Percentiles rank a stretch among this genome's conserved stretches.
Evolutionary conservation across 2,329 filamentous ascomycete genomes (phyloP).

Genomic region (Sporothrix dimorphospora): DNA sequence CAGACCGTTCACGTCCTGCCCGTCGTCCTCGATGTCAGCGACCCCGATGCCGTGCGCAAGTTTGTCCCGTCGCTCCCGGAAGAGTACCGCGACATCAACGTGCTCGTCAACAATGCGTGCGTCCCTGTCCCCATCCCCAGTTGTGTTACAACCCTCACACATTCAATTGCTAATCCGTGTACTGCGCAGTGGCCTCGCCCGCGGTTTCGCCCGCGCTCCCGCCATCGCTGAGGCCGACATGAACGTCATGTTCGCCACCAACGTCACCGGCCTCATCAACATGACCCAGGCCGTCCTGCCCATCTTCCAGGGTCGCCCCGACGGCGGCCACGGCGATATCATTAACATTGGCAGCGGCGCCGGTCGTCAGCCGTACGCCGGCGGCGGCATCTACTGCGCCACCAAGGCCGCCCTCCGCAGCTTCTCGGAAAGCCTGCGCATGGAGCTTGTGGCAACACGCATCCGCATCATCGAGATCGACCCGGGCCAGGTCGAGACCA

Average conservation of each 20-base stretch:
- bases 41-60: conserved; percentile 69
- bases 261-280: conserved; percentile 92
- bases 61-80: conserved; percentile 76
- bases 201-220: conserved; percentile 82
- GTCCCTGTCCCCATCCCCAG: conserved; percentile 44
- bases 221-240: conserved; percentile 83
- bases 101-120: conserved; percentile 95
- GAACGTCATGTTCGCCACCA: conserved; percentile 85
- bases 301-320: conserved; percentile 73
- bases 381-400: conserved; percentile 90
- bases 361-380: conserved; percentile 80
- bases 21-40: conserved; percentile 85
- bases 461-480: conserved; percentile 88
- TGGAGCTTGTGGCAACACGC: conserved; percentile 79
- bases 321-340: conserved; percentile 84
- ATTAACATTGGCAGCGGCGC: conserved; percentile 94
- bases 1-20: conserved; percentile 78
- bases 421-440: conserved; percentile 81
- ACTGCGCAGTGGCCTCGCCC: conserved; percentile 76
- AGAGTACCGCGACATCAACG: conserved; percentile 82
- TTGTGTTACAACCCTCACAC: too few species aligned
- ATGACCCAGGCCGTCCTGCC: conserved; percentile 91
- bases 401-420: conserved; percentile 85
- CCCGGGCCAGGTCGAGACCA: conserved; percentile 87
- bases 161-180: background rate